These are phyloP conservation scores for Carex myosuroides DNA, from an alignment of 176 grass and related monocot genomes.

Conservation along the genomic window DNA sequence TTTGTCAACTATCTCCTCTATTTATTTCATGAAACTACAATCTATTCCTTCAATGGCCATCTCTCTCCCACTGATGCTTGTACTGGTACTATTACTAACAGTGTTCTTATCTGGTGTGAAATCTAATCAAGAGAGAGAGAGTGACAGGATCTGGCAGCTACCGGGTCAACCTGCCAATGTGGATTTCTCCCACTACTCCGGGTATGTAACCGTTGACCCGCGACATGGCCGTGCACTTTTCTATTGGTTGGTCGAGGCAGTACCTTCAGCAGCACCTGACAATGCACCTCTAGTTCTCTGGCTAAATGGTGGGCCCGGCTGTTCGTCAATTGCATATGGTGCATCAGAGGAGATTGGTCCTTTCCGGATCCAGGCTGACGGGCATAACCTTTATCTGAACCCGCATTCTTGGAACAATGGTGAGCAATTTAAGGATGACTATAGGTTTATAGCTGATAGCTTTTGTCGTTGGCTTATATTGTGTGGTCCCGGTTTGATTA, in stretches of 20 bases:
- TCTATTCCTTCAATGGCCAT: background rate
- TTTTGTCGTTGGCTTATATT: background rate
- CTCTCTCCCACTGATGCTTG: slow-evolving; percentile 14
- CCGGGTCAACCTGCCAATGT: slow-evolving; percentile 58
- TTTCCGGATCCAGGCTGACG: slow-evolving; percentile 77
- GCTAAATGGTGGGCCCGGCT: slow-evolving; percentile 93
- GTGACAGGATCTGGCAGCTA: slow-evolving; percentile 72
- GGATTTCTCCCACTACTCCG: slow-evolving; percentile 74
- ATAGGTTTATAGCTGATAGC: background rate
- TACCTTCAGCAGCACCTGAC: slow-evolving; percentile 35
- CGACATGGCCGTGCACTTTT: slow-evolving; percentile 74
- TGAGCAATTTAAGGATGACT: slow-evolving; percentile 14
- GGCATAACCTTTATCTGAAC: slow-evolving; percentile 59
- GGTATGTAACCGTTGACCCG: slow-evolving; percentile 72
- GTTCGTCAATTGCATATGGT: slow-evolving; percentile 84
- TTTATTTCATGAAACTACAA: background rate
- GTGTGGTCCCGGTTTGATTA: background rate
- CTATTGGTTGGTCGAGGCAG: slow-evolving; percentile 97
- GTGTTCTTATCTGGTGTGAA: slow-evolving; percentile 1
- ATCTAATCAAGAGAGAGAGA: slow-evolving; percentile 51
- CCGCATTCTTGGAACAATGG: slow-evolving; percentile 92
- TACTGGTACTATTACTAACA: background rate
- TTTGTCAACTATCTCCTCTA: background rate
- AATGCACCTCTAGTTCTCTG: slow-evolving; percentile 74
- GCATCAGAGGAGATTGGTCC: slow-evolving; percentile 97